Base-by-base conservation (phyloP, 441 rosid genomes). In the Erysimum pusillum region DNA sequence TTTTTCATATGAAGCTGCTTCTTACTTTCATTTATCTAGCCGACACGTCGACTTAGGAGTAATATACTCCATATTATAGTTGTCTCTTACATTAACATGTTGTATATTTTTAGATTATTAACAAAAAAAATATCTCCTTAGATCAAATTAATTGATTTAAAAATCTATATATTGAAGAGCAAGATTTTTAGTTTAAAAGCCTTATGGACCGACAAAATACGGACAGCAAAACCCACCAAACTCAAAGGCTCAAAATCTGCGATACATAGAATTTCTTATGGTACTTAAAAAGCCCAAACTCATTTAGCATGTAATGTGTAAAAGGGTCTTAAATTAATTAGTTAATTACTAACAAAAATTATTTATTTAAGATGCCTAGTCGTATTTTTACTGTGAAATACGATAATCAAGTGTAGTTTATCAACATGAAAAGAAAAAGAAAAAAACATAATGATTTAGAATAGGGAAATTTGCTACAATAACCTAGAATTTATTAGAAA, bases 41-140 rank as follows among this genome's bases (percentile, higher is more conserved):
- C 46, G 71, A 76, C 80, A 76, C 80, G 67, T 76, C 71, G 65
- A 70, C 66, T 32, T 65, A 57, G 1, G 51, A 74, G 61, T 75
- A 66, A 58, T 41, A 64, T 54, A 73, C 25, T 72, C 44, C 69
- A 73, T 42, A 28, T 13, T 1, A 59, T 39, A 38, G 17, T 61
- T 61, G 34, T 61, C 39, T 12, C 15, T 59, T 54, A 54, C 35
- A 28, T 4, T 58, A 35, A 35, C 25, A n/a, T 58, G 9, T 0
- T 58, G 15, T 15, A 15, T 35, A 15, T 35, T 9, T 34, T 32
- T 58, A 15, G 28, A 59, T 25, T 25, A 25, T 2, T 25, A 25
- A 25, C 28, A 25, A 25, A 25, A 25, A 25, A 25, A 25, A 25
- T 25, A 25, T 25, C 28, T 25, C 3, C 28, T 25, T 25, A 25